A percentile compares a stretch with the other conserved stretches of the same genome.
phyloP scores from a whole-genome alignment of 371 early-diverging fungal genomes.

The Dinochytrium kinnereticum region DNA sequence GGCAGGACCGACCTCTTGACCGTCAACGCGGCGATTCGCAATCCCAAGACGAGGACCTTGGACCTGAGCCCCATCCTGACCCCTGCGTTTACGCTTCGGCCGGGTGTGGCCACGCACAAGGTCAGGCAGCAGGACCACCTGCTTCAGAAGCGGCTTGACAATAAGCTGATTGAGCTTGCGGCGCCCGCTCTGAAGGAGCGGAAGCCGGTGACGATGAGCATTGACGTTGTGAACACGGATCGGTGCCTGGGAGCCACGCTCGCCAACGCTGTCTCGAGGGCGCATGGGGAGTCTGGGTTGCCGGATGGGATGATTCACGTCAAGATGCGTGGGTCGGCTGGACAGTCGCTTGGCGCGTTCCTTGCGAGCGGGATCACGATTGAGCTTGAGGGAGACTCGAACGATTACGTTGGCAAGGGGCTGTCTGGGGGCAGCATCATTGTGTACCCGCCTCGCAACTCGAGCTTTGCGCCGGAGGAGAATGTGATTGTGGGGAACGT shows the following conservation, averaged over 20 bases:
- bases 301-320: conserved; percentile 85
- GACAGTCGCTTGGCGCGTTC: conserved; percentile 96
- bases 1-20: conserved; percentile 85
- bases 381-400: conserved; percentile 95
- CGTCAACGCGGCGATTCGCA: conserved; percentile 73
- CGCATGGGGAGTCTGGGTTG: conserved; percentile 83
- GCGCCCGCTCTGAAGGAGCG: conserved; percentile 70
- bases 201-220: conserved; percentile 55
- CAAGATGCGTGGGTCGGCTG: conserved; percentile 90
- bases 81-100: conserved; percentile 85
- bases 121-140: conserved; percentile 85
- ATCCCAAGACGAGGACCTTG: conserved; percentile 83
- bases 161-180: conserved; percentile 79
- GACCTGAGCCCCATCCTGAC: conserved; percentile 87
- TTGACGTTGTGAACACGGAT: conserved; percentile 89
- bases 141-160: conserved; percentile 83
- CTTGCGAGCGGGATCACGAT: conserved; percentile 88
- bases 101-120: conserved; percentile 82
- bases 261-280: conserved; percentile 84
- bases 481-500: conserved; percentile 97
- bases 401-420: conserved; percentile 98
- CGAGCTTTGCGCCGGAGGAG: conserved; percentile 77
- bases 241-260: conserved; percentile 92
- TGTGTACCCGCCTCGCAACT: conserved; percentile 84
- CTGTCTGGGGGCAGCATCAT: conserved; percentile 90